A percentile compares a stretch with the other conserved stretches of the same genome.
These are phyloP conservation scores for Paramyrothecium roridum DNA, from an alignment of 2,329 filamentous ascomycete genomes.

Conservation along the genomic window DNA sequence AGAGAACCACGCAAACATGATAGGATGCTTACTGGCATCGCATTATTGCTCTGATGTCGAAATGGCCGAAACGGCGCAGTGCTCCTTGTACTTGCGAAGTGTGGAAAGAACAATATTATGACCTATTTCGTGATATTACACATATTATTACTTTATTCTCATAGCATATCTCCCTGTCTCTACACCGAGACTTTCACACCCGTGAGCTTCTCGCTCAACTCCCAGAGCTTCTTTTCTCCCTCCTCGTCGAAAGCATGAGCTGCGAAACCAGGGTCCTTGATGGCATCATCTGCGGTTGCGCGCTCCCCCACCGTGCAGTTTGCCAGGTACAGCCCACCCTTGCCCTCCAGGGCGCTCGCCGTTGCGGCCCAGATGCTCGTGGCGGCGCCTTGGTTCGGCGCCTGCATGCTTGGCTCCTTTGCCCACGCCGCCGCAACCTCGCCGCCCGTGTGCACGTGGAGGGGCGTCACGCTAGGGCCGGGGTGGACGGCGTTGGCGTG, in stretches of 20 bases:
- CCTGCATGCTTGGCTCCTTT: slow-evolving; percentile 1
- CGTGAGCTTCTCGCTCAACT: slow-evolving; percentile 21
- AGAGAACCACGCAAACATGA: neutral
- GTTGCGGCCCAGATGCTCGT: slow-evolving; percentile 43
- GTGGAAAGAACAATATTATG: too few relatives aligned
- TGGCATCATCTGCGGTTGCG: slow-evolving; percentile 2
- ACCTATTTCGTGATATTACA: too few relatives aligned
- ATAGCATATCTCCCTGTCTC: too few relatives aligned
- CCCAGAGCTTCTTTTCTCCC: slow-evolving; percentile 37
- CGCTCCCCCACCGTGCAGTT: slow-evolving; percentile 31
- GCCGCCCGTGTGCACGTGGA: neutral
- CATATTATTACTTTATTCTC: too few relatives aligned
- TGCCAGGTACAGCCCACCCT: slow-evolving; percentile 43
- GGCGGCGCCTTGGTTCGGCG: slow-evolving; percentile 40
- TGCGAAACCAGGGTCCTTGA: slow-evolving; percentile 10
- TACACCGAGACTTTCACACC: neutral
- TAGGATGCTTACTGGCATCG: neutral
- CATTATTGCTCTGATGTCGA: neutral
- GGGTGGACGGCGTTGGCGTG: slow-evolving; percentile 40
- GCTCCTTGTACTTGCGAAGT: slow-evolving; percentile 3
- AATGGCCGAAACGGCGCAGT: neutral
- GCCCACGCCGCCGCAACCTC: slow-evolving; percentile 3
- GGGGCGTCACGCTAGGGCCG: slow-evolving; percentile 29
- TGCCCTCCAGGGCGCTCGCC: slow-evolving; percentile 36
- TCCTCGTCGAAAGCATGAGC: slow-evolving; percentile 31